Evolutionary conservation across 78 protist genomes (phyloP).

Genomic region (Dictyostelium intermedium): DNA sequence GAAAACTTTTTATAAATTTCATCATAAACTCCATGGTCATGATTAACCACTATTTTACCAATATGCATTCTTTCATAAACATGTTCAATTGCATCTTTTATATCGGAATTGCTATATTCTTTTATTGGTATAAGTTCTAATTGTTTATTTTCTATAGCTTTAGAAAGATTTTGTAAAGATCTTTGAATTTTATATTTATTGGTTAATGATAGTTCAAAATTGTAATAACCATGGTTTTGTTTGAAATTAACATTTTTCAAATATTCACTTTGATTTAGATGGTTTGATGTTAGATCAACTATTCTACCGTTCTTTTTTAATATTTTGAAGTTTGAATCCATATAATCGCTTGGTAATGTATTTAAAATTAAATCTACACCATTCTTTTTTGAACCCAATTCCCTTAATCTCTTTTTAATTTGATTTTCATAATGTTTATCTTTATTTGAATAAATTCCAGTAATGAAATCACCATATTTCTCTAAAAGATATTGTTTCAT

Average conservation of each 20-base stretch:
- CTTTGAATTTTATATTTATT: not conserved
- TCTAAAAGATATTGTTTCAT: not conserved
- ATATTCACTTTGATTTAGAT: not conserved
- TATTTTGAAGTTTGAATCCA: not conserved
- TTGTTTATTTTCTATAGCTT: not conserved
- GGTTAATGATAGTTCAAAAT: not conserved
- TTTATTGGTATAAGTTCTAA: slow-evolving; percentile 26
- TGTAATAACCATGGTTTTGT: not conserved
- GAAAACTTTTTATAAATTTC: not conserved
- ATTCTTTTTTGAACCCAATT: not conserved
- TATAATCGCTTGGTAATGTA: slow-evolving; percentile 38
- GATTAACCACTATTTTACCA: not conserved
- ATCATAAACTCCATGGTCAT: not conserved
- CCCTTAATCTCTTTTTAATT: not conserved
- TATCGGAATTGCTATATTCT: not conserved
- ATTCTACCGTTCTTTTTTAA: slow-evolving; percentile 9
- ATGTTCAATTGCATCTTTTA: not conserved
- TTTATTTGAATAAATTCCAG: not conserved
- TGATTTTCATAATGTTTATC: not conserved
- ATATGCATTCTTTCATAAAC: not conserved
- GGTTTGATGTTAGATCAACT: slow-evolving; percentile 10
- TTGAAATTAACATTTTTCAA: not conserved
- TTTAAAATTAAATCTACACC: slow-evolving; percentile 26
- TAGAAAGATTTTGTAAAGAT: not conserved
- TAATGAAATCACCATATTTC: not conserved